Percentiles rank a stretch among this genome's conserved stretches.
Evolutionary conservation across 805 yeast genomes (phyloP).

Genomic region (Myxozyma vanderwaltii): DNA sequence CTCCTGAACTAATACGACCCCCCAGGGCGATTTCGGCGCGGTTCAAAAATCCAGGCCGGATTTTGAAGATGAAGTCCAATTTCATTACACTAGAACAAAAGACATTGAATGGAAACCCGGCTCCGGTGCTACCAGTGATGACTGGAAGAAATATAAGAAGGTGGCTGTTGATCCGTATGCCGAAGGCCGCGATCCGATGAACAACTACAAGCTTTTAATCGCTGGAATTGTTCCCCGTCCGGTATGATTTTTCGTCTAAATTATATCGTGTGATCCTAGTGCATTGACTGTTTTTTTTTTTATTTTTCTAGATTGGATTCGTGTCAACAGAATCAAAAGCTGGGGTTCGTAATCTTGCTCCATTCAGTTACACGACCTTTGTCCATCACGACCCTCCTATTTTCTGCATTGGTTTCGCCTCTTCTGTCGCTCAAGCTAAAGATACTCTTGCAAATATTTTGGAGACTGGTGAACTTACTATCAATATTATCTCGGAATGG

Average conservation of each 20-base stretch:
- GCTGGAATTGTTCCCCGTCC: conserved; percentile 63
- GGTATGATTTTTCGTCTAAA: background rate
- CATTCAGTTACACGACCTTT: conserved; percentile 58
- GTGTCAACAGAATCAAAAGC: conserved; percentile 51
- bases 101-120: conserved; percentile 39
- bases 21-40: conserved; percentile 4
- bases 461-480: conserved; percentile 56
- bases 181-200: conserved; percentile 46
- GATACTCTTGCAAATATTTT: conserved; percentile 56
- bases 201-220: conserved; percentile 55
- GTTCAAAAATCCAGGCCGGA: conserved; percentile 4
- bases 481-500: conserved; percentile 65
- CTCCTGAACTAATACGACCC: background rate
- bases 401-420: conserved; percentile 55
- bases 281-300: background rate
- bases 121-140: conserved; percentile 49
- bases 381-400: conserved; percentile 60
- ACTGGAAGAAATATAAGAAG: conserved; percentile 52
- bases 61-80: conserved; percentile 5
- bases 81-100: conserved; percentile 7
- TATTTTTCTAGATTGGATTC: conserved; percentile 48
- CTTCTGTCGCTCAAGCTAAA: conserved; percentile 41
- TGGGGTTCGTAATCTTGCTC: conserved; percentile 57
- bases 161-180: conserved; percentile 54
- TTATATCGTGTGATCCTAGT: background rate